Conservation (phyloP, 2,329 filamentous ascomycete species). For the Colletotrichum sp. region DNA sequence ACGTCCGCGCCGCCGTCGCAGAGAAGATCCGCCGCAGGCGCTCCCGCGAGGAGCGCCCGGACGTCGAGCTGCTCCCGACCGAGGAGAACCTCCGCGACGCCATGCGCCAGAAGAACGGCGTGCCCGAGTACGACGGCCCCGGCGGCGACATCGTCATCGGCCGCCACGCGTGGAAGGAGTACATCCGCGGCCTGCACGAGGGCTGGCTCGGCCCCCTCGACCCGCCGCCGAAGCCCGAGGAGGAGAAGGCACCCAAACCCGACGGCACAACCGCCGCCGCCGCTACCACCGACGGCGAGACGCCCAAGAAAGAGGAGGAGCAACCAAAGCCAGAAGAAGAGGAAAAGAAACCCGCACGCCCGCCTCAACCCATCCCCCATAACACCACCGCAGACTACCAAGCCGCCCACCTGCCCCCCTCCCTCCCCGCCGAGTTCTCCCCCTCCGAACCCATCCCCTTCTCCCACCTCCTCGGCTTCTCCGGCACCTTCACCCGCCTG, state of each 20-base stretch:
- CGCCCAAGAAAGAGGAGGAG: conserved; percentile 34
- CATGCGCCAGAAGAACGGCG: conserved; percentile 68
- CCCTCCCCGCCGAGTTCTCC: too few relatives aligned
- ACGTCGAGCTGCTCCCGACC: conserved; percentile 52
- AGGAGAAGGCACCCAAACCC: conserved; percentile 25
- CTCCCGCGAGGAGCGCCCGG: conserved; percentile 59
- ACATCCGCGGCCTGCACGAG: conserved; percentile 90
- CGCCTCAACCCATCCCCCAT: conserved; percentile 73
- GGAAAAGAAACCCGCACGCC: conserved; percentile 61
- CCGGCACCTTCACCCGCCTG: conserved; percentile 85
- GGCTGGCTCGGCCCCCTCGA: conserved; percentile 91
- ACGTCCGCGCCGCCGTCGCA: conserved; percentile 84
- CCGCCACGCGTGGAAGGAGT: conserved; percentile 96
- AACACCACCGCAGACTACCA: conserved; percentile 71
- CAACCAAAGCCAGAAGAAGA: conserved; percentile 43
- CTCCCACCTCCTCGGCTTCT: conserved; percentile 91
- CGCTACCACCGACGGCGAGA: conserved; percentile 21
- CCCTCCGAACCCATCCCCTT: conserved; percentile 74
- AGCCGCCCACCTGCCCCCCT: too few relatives aligned
- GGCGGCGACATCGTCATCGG: conserved; percentile 89
- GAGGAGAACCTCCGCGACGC: conserved; percentile 67
- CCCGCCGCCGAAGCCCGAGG: conserved; percentile 52
- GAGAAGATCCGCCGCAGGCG: conserved; percentile 81
- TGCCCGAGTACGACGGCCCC: conserved; percentile 74
- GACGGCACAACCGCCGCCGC: conserved; percentile 23